phyloP scores from a whole-genome alignment of 2,329 filamentous ascomycete species.

The Sclerotinia subarctica region DNA sequence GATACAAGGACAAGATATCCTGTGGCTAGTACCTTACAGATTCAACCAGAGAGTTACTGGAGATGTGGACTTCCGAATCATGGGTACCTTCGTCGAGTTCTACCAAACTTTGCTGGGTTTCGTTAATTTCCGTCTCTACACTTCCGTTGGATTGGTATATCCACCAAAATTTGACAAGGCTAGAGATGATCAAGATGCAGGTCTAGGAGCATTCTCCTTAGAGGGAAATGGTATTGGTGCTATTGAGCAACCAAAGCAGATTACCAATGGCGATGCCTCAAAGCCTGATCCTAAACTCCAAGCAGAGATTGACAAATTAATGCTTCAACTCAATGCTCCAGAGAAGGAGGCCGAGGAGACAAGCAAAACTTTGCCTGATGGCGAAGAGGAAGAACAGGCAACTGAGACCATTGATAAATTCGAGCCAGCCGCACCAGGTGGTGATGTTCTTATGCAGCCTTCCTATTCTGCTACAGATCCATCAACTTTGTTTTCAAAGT shows the following conservation, averaged over 20 bases:
- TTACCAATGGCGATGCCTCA: constrained; percentile 49
- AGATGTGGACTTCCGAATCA: constrained; percentile 97
- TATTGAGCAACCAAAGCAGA: constrained; percentile 51
- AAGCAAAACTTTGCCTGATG: constrained; percentile 38
- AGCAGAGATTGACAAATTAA: constrained; percentile 64
- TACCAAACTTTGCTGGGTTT: constrained; percentile 96
- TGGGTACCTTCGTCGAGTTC: constrained; percentile 98
- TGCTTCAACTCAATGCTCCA: constrained; percentile 62
- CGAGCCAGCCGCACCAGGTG: constrained; percentile 76
- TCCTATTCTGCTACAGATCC: constrained; percentile 61
- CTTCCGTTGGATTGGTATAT: constrained; percentile 85
- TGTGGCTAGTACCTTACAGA: constrained; percentile 96
- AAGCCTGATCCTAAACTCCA: constrained; percentile 61
- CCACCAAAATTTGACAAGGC: constrained; percentile 87
- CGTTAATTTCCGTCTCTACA: constrained; percentile 94
- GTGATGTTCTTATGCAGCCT: constrained; percentile 83
- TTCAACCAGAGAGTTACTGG: constrained; percentile 94
- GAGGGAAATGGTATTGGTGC: constrained; percentile 67
- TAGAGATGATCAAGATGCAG: constrained; percentile 86
- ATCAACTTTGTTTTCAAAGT: constrained; percentile 77
- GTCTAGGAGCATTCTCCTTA: constrained; percentile 85
- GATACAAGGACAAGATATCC: constrained; percentile 92
- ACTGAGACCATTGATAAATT: constrained; percentile 83
- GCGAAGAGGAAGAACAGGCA: constrained; percentile 46
- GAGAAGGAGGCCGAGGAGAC: constrained; percentile 45